phyloP scores from a whole-genome alignment of 2,329 filamentous ascomycete species.

The Diplodia scrobiculata region DNA sequence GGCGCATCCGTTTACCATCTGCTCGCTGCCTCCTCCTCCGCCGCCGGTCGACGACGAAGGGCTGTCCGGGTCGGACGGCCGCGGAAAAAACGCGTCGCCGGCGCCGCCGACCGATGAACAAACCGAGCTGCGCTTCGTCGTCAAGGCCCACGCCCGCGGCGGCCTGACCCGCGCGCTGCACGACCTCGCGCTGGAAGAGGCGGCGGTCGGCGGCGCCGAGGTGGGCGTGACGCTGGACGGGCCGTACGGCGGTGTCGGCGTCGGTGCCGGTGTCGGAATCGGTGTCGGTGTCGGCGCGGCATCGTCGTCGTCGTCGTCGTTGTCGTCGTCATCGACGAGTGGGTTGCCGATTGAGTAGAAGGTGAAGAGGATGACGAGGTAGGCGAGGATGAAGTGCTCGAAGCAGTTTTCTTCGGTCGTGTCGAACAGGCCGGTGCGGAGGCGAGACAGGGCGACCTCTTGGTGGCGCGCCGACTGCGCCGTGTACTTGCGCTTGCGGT shows the following conservation, averaged over 20 bases:
- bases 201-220: constrained; percentile 35
- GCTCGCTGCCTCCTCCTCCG: constrained; percentile 51
- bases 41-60: too few species aligned
- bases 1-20: constrained; percentile 60
- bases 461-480: constrained; percentile 7
- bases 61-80: too few species aligned
- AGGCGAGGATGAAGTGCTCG: constrained; percentile 16
- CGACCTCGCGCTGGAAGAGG: constrained; percentile 40
- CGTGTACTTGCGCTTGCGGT: constrained; percentile 3
- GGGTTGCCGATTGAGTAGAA: constrained; percentile 12
- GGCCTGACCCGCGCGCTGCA: constrained; percentile 56
- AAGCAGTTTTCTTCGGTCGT: constrained; percentile 2
- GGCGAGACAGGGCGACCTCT: constrained; percentile 6
- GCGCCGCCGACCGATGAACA: too few species aligned
- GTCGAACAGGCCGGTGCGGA: constrained; percentile 3
- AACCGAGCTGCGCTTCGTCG: constrained; percentile 54
- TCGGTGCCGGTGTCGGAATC: too few species aligned
- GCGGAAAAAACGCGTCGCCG: too few species aligned
- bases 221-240: constrained; percentile 58
- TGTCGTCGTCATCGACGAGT: not conserved
- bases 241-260: constrained; percentile 56
- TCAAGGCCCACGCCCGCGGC: constrained; percentile 47
- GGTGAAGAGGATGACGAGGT: constrained; percentile 10
- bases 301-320: not conserved
- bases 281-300: constrained; percentile 39